Evolutionary conservation across 192 early-diverging fungal genomes (phyloP).

Genomic region (Gamsiella multidivaricata): DNA sequence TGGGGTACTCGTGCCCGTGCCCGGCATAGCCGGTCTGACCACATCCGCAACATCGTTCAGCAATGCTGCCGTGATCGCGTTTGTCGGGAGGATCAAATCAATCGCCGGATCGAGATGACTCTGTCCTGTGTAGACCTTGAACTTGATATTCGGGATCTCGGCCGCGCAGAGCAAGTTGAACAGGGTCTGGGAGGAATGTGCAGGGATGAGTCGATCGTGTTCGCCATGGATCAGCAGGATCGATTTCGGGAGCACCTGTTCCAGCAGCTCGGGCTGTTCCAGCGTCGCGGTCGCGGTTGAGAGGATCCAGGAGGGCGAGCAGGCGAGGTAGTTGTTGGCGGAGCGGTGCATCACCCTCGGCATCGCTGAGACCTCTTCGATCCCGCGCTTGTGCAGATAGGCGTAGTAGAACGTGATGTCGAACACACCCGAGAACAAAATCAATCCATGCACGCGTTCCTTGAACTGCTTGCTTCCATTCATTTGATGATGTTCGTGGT

Average conservation of each 20-base stretch:
- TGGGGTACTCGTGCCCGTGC: slow-evolving; percentile 38
- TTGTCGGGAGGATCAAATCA: slow-evolving; percentile 47
- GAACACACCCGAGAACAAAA: slow-evolving; percentile 57
- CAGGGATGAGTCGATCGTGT: slow-evolving; percentile 41
- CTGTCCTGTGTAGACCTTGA: slow-evolving; percentile 49
- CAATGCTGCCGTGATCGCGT: slow-evolving; percentile 37
- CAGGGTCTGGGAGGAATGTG: slow-evolving; percentile 37
- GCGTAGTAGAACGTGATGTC: slow-evolving; percentile 59
- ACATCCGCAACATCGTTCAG: slow-evolving; percentile 48
- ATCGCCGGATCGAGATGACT: slow-evolving; percentile 46
- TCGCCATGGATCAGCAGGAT: slow-evolving; percentile 52
- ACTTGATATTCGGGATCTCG: slow-evolving; percentile 53
- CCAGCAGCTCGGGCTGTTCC: slow-evolving; percentile 38
- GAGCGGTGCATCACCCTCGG: slow-evolving; percentile 51
- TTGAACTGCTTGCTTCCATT: slow-evolving; percentile 7
- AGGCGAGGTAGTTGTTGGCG: slow-evolving; percentile 50
- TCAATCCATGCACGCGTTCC: slow-evolving; percentile 45
- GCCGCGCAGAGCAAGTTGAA: slow-evolving; percentile 43
- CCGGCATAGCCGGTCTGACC: slow-evolving; percentile 9
- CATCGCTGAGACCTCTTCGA: slow-evolving; percentile 54
- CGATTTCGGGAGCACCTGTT: slow-evolving; percentile 43
- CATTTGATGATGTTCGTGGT: neutral
- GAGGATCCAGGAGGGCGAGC: slow-evolving; percentile 50
- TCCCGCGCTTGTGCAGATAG: slow-evolving; percentile 57
- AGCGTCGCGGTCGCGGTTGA: slow-evolving; percentile 20